Evolutionary conservation across 345 rosid genomes (phyloP), one percentile per base, ranked within the genome.

Genomic region (Camelina neglecta): DNA sequence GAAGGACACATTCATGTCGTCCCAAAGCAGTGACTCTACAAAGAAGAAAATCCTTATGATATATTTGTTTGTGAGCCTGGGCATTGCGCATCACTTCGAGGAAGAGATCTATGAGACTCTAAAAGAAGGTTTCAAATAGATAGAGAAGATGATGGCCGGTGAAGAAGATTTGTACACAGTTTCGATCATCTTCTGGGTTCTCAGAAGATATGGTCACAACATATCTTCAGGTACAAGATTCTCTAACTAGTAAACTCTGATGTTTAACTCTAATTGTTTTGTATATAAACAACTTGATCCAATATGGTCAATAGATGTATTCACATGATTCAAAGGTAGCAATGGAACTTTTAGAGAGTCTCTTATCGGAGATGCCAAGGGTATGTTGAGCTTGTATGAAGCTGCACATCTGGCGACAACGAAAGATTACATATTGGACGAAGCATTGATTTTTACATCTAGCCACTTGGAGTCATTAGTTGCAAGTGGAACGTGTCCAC

Each of bases 331-430:
- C 71, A 72, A 65, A 73, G 82, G 67, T 33, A 48, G 45, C 6
- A 45, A 68, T 6, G 86, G 80, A 3, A 50, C 36, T 6, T 79
- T 81, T 55, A 75, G 69, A 23, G 72, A 57, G 16, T 47, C 38
- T 23, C 53, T 71, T 10, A 3, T 8, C 9, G 13, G 49, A 3
- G 83, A 83, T 64, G 58, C 35, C 20, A 76, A 78, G 42, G 89
- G 84, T 4, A 60, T 83, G 15, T 8, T 81, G 44, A 75, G 83
- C 60, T 59, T 85, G 67, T 81, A 81, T 21, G 84, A 85, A 80
- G 89, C 83, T 11, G 56, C 82, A 1, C 51, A 73, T 15, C 59
- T 81, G 23, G 18, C 68, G 38, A 61, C 74, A 1, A 72, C 51
- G 24, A 83, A 60, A 23, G 86, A 85, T 23, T 36, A 63, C 23